Base-by-base conservation (phyloP, 768 basidiomycete species). In the Boletus edulis region DNA sequence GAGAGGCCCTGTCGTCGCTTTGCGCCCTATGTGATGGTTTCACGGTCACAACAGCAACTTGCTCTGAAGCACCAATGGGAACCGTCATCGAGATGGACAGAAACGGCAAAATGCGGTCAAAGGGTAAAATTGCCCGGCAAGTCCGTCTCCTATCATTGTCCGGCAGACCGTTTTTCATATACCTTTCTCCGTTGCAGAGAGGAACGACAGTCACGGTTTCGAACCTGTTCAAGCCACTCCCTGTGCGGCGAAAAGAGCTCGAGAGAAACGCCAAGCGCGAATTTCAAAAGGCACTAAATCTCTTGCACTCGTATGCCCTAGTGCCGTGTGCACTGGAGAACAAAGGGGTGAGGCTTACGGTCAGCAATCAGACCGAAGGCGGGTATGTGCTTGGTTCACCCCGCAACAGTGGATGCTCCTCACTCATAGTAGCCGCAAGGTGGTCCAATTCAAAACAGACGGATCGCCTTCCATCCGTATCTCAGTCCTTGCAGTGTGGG, bases 1-100 rank as follows among this genome's bases (percentile, higher is more conserved):
- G 97, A 15, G 97, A 99, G 73, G 97, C 97, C 0, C 76, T 99
- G 0, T 93, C 94, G 8, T 94, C 96, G 3, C 78, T 99, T 0
- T 99, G 95, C 65, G 91, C 91, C 1, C 72, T 97, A 1, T 81
- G 85, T 47, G 86, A 89, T 51, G 71, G 76, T 4, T 81, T 98
- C 12, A 76, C 74, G 0, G 77, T 98, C 46, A 79, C 80, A 1
- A 98, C 96, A 0, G 80, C 90, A 4, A 94, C 91, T 0, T 75
- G 77, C 18, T 70, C 75, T 9, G 84, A 84, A 3, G 81, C 87
- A 1, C 94, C 94, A 0, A 83, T 89, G 76, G 97, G 94, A 3
- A 83, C 85, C 5, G 73, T 81, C 20, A 75, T 99, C n/a, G 82
- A 88, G 46, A 78, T 96, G 62, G 86, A 89, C 42, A 68, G 76